Evolutionary conservation across 179 eudicot species (phyloP).

Genomic region (Corrigiola litoralis): DNA sequence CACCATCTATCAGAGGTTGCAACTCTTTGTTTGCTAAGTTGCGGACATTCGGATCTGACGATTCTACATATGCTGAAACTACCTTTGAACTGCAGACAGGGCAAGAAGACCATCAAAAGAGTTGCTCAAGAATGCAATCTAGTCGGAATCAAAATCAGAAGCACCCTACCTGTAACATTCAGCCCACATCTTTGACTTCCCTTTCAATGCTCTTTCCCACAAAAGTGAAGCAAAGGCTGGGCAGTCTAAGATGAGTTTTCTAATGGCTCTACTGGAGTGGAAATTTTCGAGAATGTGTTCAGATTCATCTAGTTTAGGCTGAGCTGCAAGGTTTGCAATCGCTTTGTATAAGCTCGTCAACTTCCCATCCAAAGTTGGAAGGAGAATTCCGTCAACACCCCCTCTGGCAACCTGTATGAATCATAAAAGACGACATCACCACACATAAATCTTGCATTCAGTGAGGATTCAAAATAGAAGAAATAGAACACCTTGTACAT

Average conservation of each 20-base stretch:
- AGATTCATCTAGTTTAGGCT: conserved; percentile 54
- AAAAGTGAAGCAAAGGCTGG: conserved; percentile 70
- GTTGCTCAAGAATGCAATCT: neutral
- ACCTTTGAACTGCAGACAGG: conserved; percentile 56
- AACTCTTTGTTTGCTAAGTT: conserved; percentile 53
- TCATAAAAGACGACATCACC: neutral
- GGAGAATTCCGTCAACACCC: conserved; percentile 79
- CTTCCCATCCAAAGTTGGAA: conserved; percentile 52
- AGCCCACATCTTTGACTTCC: conserved; percentile 68
- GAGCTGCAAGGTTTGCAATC: conserved; percentile 60
- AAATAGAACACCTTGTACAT: neutral
- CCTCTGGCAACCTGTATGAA: conserved; percentile 70
- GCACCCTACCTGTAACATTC: conserved; percentile 72
- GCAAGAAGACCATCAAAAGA: neutral
- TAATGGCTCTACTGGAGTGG: conserved; percentile 76
- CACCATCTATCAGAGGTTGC: conserved; percentile 62
- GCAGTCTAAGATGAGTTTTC: conserved; percentile 76
- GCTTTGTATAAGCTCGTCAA: conserved; percentile 46
- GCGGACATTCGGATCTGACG: conserved; percentile 44
- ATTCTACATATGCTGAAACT: conserved; percentile 62
- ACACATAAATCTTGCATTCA: no score
- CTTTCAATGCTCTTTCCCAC: conserved; percentile 73
- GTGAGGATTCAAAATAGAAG: neutral
- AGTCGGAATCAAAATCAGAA: neutral
- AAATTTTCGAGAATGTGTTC: conserved; percentile 83